Evolutionary conservation across 805 yeast genomes (phyloP), one percentile per base, ranked within the genome.

Genomic region (Pichia ethanolica): DNA sequence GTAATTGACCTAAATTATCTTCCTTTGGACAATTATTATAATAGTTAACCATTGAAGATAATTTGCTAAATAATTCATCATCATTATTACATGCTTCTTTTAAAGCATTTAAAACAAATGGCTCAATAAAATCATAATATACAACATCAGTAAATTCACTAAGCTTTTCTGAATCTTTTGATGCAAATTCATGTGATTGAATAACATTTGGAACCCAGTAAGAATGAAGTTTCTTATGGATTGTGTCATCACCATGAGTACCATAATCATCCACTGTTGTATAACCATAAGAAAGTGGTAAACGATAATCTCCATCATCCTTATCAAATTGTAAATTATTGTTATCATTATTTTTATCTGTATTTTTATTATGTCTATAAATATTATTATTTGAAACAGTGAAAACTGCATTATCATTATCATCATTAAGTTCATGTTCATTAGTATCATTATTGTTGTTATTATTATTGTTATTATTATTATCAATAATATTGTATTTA

Each of bases 231-330:
- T 86, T 75, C 50, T 68, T 70, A 67, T 86, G 90, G 49, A 81
- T 57, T 37, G 89, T 74, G 70, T 86, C 98, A 62, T 93, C 99
- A 26, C 99, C 99, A 53, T 82, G 81, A 54, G 71, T 66, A 0
- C 97, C 99, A 57, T 75, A 73, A 59, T 91, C 98, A 62, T 93
- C 99, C 42, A 66, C 58, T 0, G 99, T 91, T 0, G 81, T 82
- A 57, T 85, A 86, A 0, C 99, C 99, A 52, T 78, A 79, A 1
- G 80, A 56, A 32, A 58, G 52, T 6, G 51, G 55, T 47, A 41
- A 13, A n/a, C 35, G 35, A 27, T 12, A n/a, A n/a, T 41, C 44
- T 9, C 7, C 35, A 30, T 41, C 35, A 33, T 13, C 26, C 2
- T 34, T 26, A 48, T 52, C 39, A 44, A 28, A 13, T 38, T 38